A percentile compares a stretch with the other conserved stretches of the same genome.
phyloP scores from a whole-genome alignment of 1,284 basidiomycete species.

The Vanrija pseudolonga region DNA sequence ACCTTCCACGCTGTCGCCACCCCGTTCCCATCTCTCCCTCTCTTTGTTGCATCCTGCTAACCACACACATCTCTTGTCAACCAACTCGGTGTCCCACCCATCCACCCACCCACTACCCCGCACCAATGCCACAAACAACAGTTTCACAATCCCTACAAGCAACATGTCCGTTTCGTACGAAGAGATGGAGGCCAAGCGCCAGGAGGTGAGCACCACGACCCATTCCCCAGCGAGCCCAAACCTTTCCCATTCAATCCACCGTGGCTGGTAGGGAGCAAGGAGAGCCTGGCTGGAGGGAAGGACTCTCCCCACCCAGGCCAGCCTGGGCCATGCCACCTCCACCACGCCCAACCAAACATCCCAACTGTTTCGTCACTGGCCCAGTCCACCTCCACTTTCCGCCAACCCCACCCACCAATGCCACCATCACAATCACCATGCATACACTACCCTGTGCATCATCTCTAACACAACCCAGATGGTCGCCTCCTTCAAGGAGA shows the following conservation, averaged over 20 bases:
- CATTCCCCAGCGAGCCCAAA: too few relatives aligned
- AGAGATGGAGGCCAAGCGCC: slow-evolving; percentile 48
- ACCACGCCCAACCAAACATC: neutral
- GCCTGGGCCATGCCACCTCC: neutral
- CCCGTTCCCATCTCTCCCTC: too few relatives aligned
- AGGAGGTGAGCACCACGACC: slow-evolving; percentile 31
- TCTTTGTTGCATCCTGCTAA: too few relatives aligned
- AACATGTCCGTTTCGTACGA: slow-evolving; percentile 35
- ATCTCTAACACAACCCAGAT: slow-evolving; percentile 32
- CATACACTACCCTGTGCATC: neutral
- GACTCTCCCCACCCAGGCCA: neutral
- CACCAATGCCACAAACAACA: neutral
- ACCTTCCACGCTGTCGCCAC: too few relatives aligned
- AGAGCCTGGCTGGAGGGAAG: too few relatives aligned
- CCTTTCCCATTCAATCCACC: neutral
- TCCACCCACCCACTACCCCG: neutral
- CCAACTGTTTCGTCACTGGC: neutral
- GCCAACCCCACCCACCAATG: too few relatives aligned
- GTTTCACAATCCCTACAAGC: neutral
- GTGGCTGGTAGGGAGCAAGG: too few relatives aligned
- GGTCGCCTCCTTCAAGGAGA: slow-evolving; percentile 46
- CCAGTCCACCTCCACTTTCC: neutral
- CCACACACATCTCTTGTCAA: neutral
- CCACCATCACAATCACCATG: neutral
- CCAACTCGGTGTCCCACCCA: neutral